These are phyloP conservation scores for Globisporangium abappressorium DNA, from an alignment of 352 stramenopile species.

Conservation along the genomic window DNA sequence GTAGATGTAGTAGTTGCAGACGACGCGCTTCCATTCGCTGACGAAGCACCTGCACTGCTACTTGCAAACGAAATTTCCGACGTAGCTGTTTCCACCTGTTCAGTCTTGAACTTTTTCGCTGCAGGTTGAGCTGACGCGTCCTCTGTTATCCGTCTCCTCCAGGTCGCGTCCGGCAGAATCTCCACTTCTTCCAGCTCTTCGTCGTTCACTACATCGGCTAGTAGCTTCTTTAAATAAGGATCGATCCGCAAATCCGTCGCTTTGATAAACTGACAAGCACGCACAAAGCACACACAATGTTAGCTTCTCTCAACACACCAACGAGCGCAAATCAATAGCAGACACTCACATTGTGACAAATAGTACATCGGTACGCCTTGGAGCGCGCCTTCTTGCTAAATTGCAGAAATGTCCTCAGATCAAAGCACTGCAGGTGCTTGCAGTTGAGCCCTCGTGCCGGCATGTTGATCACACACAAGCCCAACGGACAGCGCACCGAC, in stretches of 20 bases:
- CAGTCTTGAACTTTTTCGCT: conserved; percentile 59
- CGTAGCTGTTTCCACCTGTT: conserved; percentile 23
- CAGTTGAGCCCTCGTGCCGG: conserved; percentile 89
- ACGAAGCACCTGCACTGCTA: not conserved
- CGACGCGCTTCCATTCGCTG: conserved; percentile 1
- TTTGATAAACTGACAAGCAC: conserved; percentile 75
- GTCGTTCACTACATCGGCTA: conserved; percentile 74
- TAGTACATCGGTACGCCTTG: conserved; percentile 87
- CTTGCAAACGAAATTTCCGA: not conserved
- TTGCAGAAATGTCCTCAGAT: conserved; percentile 91
- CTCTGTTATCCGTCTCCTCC: conserved; percentile 59
- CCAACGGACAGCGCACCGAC: conserved; percentile 87
- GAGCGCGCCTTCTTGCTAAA: conserved; percentile 89
- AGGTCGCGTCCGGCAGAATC: conserved; percentile 85
- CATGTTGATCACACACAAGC: conserved; percentile 83
- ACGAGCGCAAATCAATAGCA: not conserved
- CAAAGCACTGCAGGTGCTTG: conserved; percentile 96
- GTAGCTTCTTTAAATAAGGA: conserved; percentile 88
- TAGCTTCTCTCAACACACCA: not conserved
- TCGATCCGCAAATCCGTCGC: conserved; percentile 85
- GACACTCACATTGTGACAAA: conserved; percentile 84
- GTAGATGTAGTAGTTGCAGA: conserved; percentile 15
- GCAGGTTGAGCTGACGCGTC: conserved; percentile 35
- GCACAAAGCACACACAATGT: conserved; percentile 3
- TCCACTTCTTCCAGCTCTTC: conserved; percentile 90